Evolutionary conservation across 140 eudicot genomes (phyloP).

Genomic region (Erigeron philadelphicus): DNA sequence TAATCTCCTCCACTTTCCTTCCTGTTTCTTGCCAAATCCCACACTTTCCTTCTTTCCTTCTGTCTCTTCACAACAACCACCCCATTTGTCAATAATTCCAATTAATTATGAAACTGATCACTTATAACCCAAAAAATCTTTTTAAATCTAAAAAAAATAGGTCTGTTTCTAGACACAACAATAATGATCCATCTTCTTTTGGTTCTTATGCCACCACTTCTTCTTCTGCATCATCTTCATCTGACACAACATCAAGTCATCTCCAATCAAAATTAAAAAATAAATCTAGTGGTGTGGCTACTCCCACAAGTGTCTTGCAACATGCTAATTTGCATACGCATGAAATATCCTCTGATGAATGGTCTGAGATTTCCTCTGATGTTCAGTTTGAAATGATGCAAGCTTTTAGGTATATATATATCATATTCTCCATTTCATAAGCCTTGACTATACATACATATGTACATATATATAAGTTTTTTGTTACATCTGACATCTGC

Average conservation of each 20-base stretch:
- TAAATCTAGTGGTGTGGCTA: slow-evolving; percentile 15
- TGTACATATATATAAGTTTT: too few species aligned
- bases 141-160: slow-evolving; percentile 33
- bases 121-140: slow-evolving; percentile 34
- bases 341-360: background rate
- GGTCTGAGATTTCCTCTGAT: background rate
- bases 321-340: background rate
- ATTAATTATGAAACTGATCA: slow-evolving; percentile 53
- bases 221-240: background rate
- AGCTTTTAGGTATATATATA: slow-evolving; percentile 35
- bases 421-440: too few species aligned
- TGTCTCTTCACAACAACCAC: background rate
- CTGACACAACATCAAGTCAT: too few species aligned
- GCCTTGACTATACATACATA: too few species aligned
- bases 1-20: slow-evolving; percentile 36
- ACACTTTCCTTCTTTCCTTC: background rate
- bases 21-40: slow-evolving; percentile 24
- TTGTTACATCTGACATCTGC: too few species aligned
- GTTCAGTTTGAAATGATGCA: slow-evolving; percentile 20
- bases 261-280: too few species aligned
- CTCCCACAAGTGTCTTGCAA: slow-evolving; percentile 62
- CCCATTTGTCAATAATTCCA: background rate
- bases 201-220: slow-evolving; percentile 3
- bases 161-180: slow-evolving; percentile 39
- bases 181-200: slow-evolving; percentile 35